A percentile compares a stretch with the other conserved stretches of the same genome.
Conservation (phyloP, 306 rosid genomes). For the Bauhinia variegata region DNA sequence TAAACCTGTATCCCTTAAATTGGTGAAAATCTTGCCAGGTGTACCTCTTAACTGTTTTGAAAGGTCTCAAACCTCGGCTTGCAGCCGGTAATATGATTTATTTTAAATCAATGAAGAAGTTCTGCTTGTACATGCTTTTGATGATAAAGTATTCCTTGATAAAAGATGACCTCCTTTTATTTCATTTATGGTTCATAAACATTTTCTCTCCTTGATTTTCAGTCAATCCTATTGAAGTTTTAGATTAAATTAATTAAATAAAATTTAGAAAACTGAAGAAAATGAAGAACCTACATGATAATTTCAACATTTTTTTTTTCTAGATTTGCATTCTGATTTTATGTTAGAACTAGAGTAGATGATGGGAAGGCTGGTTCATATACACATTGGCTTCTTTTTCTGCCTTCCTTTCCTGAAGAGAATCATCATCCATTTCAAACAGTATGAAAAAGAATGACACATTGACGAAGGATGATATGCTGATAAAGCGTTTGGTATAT, state of each 20-base stretch:
- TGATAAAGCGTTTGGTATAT: neutral
- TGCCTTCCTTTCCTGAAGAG: neutral
- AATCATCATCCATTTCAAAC: slow-evolving; percentile 17
- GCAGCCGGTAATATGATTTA: slow-evolving; percentile 74
- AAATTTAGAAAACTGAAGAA: neutral
- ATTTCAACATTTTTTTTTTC: slow-evolving; percentile 6
- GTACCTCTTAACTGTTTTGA: slow-evolving; percentile 83
- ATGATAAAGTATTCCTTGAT: slow-evolving; percentile 12
- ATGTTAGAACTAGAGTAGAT: slow-evolving; percentile 16
- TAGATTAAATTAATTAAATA: neutral
- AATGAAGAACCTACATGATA: neutral
- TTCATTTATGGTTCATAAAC: too few relatives aligned
- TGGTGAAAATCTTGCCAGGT: slow-evolving; percentile 66
- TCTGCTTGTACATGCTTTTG: slow-evolving; percentile 25
- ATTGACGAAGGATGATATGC: slow-evolving; percentile 13
- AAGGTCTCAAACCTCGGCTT: slow-evolving; percentile 89
- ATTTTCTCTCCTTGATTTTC: neutral
- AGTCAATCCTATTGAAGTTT: slow-evolving; percentile 7
- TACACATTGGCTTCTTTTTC: neutral
- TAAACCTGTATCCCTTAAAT: slow-evolving; percentile 41
- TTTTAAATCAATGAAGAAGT: slow-evolving; percentile 23
- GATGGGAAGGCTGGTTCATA: neutral
- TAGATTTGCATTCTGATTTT: slow-evolving; percentile 17
- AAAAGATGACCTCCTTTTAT: neutral
- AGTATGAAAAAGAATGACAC: slow-evolving; percentile 11